Evolutionary conservation across 2,329 filamentous ascomycete species (phyloP).

Genomic region (Penicillium sp.): DNA sequence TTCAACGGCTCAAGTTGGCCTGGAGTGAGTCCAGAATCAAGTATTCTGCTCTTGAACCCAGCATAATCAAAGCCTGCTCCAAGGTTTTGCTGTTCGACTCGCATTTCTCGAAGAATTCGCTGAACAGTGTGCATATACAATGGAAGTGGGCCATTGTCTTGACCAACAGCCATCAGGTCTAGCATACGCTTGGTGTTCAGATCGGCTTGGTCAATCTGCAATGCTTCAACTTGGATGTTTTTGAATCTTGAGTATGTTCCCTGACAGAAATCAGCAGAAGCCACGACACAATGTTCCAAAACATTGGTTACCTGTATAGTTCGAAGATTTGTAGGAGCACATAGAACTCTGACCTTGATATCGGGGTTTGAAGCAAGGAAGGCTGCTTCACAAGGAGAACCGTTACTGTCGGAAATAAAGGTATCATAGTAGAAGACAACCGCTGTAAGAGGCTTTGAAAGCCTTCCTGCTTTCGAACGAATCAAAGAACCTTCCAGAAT

Average conservation of each 20-base stretch:
- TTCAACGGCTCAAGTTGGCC: too few species aligned
- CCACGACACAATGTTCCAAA: neutral
- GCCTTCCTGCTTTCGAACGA: constrained; percentile 38
- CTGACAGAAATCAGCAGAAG: neutral
- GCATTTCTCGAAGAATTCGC: too few species aligned
- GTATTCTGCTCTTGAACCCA: too few species aligned
- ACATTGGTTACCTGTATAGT: neutral
- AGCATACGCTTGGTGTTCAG: too few species aligned
- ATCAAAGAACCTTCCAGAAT: constrained; percentile 51
- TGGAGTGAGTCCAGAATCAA: too few species aligned
- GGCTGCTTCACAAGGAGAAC: constrained; percentile 55
- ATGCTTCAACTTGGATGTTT: too few species aligned
- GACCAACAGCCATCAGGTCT: too few species aligned
- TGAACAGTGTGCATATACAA: too few species aligned
- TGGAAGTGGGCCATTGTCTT: too few species aligned
- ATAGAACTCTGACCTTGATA: constrained; percentile 53
- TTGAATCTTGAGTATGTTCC: neutral
- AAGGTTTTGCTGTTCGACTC: too few species aligned
- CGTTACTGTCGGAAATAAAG: constrained; percentile 38
- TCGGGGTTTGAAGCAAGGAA: constrained; percentile 49
- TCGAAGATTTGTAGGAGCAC: constrained; percentile 43
- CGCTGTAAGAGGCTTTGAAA: constrained; percentile 52
- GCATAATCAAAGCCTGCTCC: too few species aligned
- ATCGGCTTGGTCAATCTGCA: too few species aligned
- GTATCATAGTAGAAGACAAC: constrained; percentile 59